Base-by-base conservation (phyloP, 257 asterid genomes). In the Rhazya stricta region DNA sequence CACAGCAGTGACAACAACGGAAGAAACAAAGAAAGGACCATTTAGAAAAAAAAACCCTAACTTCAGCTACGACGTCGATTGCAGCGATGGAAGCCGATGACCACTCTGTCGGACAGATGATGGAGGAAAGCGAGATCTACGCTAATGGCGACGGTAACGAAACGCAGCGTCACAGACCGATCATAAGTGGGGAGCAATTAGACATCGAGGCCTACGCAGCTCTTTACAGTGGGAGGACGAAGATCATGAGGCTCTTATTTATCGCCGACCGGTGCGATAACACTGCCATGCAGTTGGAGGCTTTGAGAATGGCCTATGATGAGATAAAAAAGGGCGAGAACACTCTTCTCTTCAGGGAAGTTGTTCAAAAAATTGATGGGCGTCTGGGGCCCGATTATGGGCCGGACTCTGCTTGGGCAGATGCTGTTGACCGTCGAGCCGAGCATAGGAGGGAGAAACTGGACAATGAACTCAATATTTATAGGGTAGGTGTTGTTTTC, bases 321-420 rank as follows among this genome's bases (percentile, higher is more conserved):
- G 99, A 91, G 90, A 82, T 92, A 72, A 95, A 92, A 85, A 92
- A 89, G 84, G 98, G 99, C 27, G 97, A 95, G 80, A 90, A 95
- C 80, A 87, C 98, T 66, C 91, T 86, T 85, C 73, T 95, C 67
- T 89, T 86, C 74, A 81, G 93, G 58, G 96, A 95, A 77, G 96
- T 91, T 70, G 89, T 89, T n/a, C 84, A 80, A 67, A 95, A 86
- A 88, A 88, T 95, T 63, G 89, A 79, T 71, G 96, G 96, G 5
- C 85, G 92, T 15, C 74, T 95, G 84, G 96, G 99, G 1, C 88
- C 94, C 6, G 75, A 73, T 61, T 95, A 92, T 37, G 91, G 87
- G 5, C 69, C 79, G 76, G 97, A 92, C 78, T 32, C 74, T 51
- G 84, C 86, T 39, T 95, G 99, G 99, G 81, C 90, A 0, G 94